Base-by-base conservation (phyloP, 129 eudicot genomes). In the Saussurea involucrata region DNA sequence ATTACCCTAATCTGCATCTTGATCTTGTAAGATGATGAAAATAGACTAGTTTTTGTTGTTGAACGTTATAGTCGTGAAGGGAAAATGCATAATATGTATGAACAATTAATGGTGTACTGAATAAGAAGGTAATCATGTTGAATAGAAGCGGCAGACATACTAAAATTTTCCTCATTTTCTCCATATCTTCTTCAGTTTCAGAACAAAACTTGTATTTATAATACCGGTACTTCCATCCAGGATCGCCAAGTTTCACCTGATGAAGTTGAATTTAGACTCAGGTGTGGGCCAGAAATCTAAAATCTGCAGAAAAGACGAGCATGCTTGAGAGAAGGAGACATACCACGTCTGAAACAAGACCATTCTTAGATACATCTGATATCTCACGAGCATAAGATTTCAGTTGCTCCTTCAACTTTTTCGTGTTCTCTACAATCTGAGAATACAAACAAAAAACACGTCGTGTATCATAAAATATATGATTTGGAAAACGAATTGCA, bases 171-270 rank as follows among this genome's bases (percentile, higher is more conserved):
- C 92, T 82, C 4, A 0, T 71, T 15, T 49, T 27, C 71, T 87
- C 95, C 18, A 75, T 58, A 0, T 85, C 88, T 2, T 44, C 70
- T 0, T 71, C 75, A 8, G 69, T 71, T 27, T 85, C 83, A 17
- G 82, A 86, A 9, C 49, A 69, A 65, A 92, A 92, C 63, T 92
- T 92, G 81, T 69, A 76, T 25, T 68, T 77, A 66, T 89, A 89
- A 46, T 85, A 92, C 27, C 92, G 61, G 8, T 82, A 63, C 36
- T 15, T 89, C 85, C 88, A 83, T 18, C 95, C 95, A 2, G 69
- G 69, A 34, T 63, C 58, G 20, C 85, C 89, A 25, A 89, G 33
- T 63, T 78, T 89, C 53, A 92, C 89, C 97, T 92, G 78, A 5
- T 13, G 3, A 66, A 31, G 10, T 12, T 34, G 20, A 57, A n/a